These are phyloP conservation scores for Mucor piriformis DNA, from an alignment of 371 early-diverging fungal species.

Conservation along the genomic window DNA sequence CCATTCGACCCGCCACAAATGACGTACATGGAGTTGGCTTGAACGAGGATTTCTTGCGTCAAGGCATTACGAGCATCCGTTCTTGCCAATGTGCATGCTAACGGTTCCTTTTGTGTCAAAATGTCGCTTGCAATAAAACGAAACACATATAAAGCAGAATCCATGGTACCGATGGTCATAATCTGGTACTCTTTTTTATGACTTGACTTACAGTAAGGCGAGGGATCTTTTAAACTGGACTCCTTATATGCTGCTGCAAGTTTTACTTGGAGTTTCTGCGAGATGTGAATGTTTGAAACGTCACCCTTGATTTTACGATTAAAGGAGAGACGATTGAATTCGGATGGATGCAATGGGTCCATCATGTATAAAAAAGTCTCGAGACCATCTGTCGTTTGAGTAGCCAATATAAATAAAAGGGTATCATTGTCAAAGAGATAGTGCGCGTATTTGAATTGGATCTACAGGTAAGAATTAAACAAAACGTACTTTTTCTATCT, in stretches of 20 bases:
- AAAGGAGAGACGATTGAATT: background rate
- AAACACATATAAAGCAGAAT: constrained; percentile 20
- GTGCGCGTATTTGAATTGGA: background rate
- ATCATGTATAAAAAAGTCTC: constrained; percentile 6
- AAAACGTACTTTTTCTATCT: background rate
- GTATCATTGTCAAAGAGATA: background rate
- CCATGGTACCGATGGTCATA: constrained; percentile 13
- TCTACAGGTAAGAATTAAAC: background rate
- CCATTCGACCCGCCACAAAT: constrained; percentile 26
- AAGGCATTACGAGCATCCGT: constrained; percentile 14
- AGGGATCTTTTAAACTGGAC: background rate
- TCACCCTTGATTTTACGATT: background rate
- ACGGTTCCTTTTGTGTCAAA: background rate
- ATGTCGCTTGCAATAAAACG: background rate
- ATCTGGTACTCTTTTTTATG: constrained; percentile 6
- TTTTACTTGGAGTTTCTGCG: constrained; percentile 1
- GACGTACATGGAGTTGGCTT: background rate
- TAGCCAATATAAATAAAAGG: constrained; percentile 1
- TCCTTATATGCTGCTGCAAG: background rate
- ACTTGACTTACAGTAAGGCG: background rate
- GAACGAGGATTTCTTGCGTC: constrained; percentile 4
- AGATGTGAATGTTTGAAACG: constrained; percentile 8
- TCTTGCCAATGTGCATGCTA: constrained; percentile 14
- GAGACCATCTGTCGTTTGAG: background rate
- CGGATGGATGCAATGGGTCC: background rate